Evolutionary conservation across 2,329 filamentous ascomycete genomes (phyloP), one percentile per base, ranked within the genome.

Genomic region (Paraconiothyrium brasiliense): DNA sequence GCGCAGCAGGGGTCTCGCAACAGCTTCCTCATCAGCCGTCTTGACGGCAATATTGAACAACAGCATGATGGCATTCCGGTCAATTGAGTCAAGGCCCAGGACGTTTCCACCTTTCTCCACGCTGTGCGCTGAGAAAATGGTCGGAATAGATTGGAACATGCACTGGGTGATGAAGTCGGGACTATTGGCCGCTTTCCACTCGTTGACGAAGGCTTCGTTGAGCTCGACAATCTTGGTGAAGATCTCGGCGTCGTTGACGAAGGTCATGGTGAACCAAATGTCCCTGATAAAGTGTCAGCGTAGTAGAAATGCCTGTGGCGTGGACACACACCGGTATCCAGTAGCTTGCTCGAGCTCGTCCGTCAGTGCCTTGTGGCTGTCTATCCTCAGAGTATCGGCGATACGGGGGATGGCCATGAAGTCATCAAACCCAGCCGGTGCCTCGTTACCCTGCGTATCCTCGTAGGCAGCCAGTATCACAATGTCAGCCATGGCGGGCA

Each of bases 181-280:
- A 35, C 70, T 63, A 22, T 9, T 57, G 9, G 54, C 51, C 2
- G 51, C 30, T 41, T 69, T 71, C 61, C 61, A 66, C 43, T 68
- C 60, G 3, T 70, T 57, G 1, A 70, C 69, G 5, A 76, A 65
- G 2, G 64, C 30, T 10, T 69, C 56, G 43, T 75, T 58, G 0
- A 64, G 55, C n/a, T 70, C 61, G 44, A 73, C 67, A n/a, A 67
- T 63, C n/a, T 67, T 59, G 6, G 61, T 32, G 54, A 63, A 66
- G 57, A 71, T 64, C 0, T 30, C 24, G 22, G 57, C 47, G 34
- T 70, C 58, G 50, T 74, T 74, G 22, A 56, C 66, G 64, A 71
- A 72, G 4, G 69, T 70, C 47, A 75, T 44, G 2, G 73, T 74
- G 27, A 64, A 69, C 68, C 67, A 72, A 10, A 71, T 50, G 34